phyloP scores from a whole-genome alignment of 116 monocot species.

The Iris pallida region DNA sequence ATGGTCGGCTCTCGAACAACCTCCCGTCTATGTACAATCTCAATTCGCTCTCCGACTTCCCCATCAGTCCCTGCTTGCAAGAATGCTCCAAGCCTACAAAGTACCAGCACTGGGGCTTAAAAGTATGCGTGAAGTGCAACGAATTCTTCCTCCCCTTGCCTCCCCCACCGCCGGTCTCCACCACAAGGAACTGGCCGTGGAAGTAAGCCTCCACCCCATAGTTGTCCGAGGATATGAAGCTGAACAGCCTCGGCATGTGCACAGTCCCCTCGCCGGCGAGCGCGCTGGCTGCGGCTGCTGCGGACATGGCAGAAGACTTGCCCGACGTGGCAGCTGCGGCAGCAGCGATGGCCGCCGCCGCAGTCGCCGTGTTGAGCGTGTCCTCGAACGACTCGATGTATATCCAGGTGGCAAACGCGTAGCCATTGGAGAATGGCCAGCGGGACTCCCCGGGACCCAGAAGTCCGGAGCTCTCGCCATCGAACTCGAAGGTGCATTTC shows the following conservation, averaged over 20 bases:
- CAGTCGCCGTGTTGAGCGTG: slow-evolving; percentile 39
- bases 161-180: slow-evolving; percentile 65
- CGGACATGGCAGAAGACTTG: slow-evolving; percentile 28
- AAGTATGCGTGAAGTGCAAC: slow-evolving; percentile 85
- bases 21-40: slow-evolving; percentile 85
- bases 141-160: slow-evolving; percentile 85
- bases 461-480: slow-evolving; percentile 95
- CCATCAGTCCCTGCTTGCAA: slow-evolving; percentile 81
- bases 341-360: slow-evolving; percentile 30
- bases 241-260: slow-evolving; percentile 97
- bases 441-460: slow-evolving; percentile 88
- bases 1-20: slow-evolving; percentile 79
- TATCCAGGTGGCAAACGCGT: slow-evolving; percentile 93
- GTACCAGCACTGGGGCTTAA: slow-evolving; percentile 88
- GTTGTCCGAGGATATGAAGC: slow-evolving; percentile 92
- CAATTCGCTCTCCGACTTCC: slow-evolving; percentile 87
- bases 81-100: slow-evolving; percentile 91
- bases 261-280: slow-evolving; percentile 94
- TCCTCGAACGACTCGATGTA: slow-evolving; percentile 95
- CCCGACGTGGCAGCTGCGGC: slow-evolving; percentile 25
- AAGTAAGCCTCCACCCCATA: slow-evolving; percentile 94
- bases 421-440: slow-evolving; percentile 95
- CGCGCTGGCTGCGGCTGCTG: slow-evolving; percentile 38
- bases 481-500: slow-evolving; percentile 77
- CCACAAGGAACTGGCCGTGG: slow-evolving; percentile 96